Base-by-base conservation (phyloP, 257 asterid genomes). In the Solanum paucissectum region DNA sequence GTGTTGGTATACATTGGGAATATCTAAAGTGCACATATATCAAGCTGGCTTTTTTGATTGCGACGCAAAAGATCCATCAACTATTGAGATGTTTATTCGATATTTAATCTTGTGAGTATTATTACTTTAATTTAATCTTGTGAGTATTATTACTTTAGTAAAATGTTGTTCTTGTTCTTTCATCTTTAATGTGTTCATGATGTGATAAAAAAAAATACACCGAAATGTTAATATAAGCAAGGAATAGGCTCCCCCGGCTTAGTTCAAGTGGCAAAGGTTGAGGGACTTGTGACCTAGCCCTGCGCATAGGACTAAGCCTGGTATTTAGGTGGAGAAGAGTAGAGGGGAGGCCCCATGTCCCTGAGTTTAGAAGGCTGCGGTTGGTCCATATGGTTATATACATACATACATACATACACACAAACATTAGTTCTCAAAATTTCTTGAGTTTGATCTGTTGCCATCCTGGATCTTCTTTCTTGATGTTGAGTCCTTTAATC, bases 1-100 rank as follows among this genome's bases (percentile, higher is more conserved):
- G 89, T 97, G 99, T 94, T 93, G 98, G 98, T 97, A 97, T 89
- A 91, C 95, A 33, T 75, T 93, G 88, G 98, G 98, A 40, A 88
- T 95, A 79, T 91, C 98, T 86, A 94, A 91, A 92, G 98, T 97
- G 88, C 90, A 92, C 92, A 94, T 97, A 71, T 89, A 92, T 84
- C 94, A 92, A 73, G 91, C 91, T 92, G 96, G 96, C 72, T 91
- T 95, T 87, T 94, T 95, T 89, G 89, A 95, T 88, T 97, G 99
- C 91, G 95, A 90, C 83, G 94, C 98, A n/a, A 93, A 93, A 64
- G 94, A 94, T 87, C 98, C 98, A 85, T 95, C 98, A 40, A 93
- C 94, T 62, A 77, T 92, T 75, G 99, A 95, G 95, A 95, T 95
- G 98, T 91, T 95, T 71, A 93, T 90, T 81, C 93, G 97, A 88